Evolutionary conservation across 2,329 filamentous ascomycete species (phyloP), one percentile per base, ranked within the genome.

Genomic region (Ophiostoma australiae): DNA sequence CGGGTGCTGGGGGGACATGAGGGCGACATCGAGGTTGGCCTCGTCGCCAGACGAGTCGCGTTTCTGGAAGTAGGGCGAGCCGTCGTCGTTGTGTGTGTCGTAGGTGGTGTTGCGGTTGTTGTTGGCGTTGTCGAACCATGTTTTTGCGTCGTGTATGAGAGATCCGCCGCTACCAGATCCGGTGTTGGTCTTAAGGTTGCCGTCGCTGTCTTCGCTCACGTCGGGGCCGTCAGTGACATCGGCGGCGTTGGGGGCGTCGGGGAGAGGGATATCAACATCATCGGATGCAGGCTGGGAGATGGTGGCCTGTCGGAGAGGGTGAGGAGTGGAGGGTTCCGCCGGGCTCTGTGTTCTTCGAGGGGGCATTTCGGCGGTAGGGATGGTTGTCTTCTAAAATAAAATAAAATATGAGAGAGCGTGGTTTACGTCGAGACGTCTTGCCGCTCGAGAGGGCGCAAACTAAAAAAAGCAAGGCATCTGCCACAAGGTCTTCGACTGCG

Each of bases 101-200:
- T 55, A 81, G 0, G 78, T 79, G 13, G 79, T 80, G 0, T 78
- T 81, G 0, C 83, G 81, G 61, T 87, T 84, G 65, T 82, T 77
- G 63, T 87, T 87, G 4, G 83, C 85, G 13, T 78, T 79, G 48
- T 87, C 82, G 70, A 87, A 87, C 86, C 86, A 88, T 48, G 78
- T 81, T 48, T 80, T 84, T 0, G 84, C 81, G 69, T 87, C 85
- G 73, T 83, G 86, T 4, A 80, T 77, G 3, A 79, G 78, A 0
- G 85, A 86, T 31, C 81, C 79, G 66, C 84, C 79, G 48, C 84
- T 87, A 15, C 79, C 83, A 0, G 85, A 85, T 0, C 84, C 39
- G 17, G 44, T 67, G 65, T 65, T 70, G 4, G 15, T 17, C 11
- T 65, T 31, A 31, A 31, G 7, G 17, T 58, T 61, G 55, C 23